A percentile compares a stretch with the other conserved stretches of the same genome.
Conservation (phyloP, 2,329 filamentous ascomycete species). For the Stagonosporopsis chrysanthemi region DNA sequence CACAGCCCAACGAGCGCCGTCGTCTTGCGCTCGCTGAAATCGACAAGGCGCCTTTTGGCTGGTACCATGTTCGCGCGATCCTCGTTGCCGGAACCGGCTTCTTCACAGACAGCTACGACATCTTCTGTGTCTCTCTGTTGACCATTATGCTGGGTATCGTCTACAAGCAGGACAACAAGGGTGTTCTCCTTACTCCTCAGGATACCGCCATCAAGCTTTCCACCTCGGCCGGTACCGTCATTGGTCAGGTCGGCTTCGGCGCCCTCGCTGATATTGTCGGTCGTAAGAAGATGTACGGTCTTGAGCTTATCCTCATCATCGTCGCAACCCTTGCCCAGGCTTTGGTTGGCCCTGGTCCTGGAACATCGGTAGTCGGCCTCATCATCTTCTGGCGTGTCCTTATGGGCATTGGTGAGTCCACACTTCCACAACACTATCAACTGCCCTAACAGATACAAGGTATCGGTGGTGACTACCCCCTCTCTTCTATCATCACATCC, state of each 20-base stretch:
- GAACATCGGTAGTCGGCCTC: conserved; percentile 47
- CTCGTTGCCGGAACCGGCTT: conserved; percentile 82
- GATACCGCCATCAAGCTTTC: conserved; percentile 88
- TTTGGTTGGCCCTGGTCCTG: conserved; percentile 44
- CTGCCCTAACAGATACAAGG: conserved; percentile 30
- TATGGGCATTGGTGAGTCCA: conserved; percentile 49
- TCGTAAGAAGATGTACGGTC: conserved; percentile 83
- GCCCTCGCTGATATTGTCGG: conserved; percentile 73
- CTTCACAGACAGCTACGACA: conserved; percentile 81
- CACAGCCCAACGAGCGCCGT: conserved; percentile 79
- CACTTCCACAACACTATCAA: conserved; percentile 47
- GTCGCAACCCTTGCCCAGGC: conserved; percentile 49
- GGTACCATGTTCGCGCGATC: conserved; percentile 80
- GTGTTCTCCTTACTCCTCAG: conserved; percentile 66
- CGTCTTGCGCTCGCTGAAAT: conserved; percentile 82
- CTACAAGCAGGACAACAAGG: conserved; percentile 66
- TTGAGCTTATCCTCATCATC: conserved; percentile 51
- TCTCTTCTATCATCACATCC: conserved; percentile 82
- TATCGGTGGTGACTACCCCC: conserved; percentile 76
- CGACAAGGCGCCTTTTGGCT: conserved; percentile 81
- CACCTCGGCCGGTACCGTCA: conserved; percentile 82
- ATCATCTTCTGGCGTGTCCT: conserved; percentile 53
- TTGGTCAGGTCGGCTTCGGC: conserved; percentile 79
- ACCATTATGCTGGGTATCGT: conserved; percentile 79
- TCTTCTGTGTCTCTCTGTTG: conserved; percentile 61